Evolutionary conservation across 2,329 filamentous ascomycete species (phyloP).

Genomic region (Teratosphaeria epicoccoides): DNA sequence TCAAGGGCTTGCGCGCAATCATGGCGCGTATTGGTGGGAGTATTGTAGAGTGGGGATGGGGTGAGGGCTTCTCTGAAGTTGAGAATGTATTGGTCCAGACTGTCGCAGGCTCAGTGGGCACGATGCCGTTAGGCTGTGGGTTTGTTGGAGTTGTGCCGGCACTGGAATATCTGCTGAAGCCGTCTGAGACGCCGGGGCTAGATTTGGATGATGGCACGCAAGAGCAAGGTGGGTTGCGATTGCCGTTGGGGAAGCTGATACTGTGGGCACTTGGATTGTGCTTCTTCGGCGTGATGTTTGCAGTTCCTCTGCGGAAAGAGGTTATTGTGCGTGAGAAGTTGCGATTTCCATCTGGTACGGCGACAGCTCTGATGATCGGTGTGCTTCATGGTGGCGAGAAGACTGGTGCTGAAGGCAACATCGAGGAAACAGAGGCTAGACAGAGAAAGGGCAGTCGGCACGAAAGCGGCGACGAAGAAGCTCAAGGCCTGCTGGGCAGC

Average conservation of each 20-base stretch:
- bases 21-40: constrained; percentile 44
- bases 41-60: constrained; percentile 15
- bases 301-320: constrained; percentile 78
- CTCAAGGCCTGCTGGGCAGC: constrained; percentile 25
- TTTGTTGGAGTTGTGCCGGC: constrained; percentile 93
- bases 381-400: constrained; percentile 62
- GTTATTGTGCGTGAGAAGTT: constrained; percentile 88
- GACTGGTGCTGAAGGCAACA: constrained; percentile 26
- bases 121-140: constrained; percentile 91
- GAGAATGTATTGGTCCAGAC: constrained; percentile 97
- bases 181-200: constrained; percentile 48
- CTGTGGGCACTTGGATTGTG: constrained; percentile 88
- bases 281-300: constrained; percentile 95
- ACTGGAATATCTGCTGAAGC: constrained; percentile 70
- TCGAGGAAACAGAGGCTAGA: constrained; percentile 23
- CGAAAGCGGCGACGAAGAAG: constrained; percentile 16
- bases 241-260: constrained; percentile 61
- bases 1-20: constrained; percentile 64
- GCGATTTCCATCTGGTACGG: constrained; percentile 90
- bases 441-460: constrained; percentile 14
- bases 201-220: constrained; percentile 1
- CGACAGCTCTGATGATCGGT: constrained; percentile 84
- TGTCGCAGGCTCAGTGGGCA: constrained; percentile 87
- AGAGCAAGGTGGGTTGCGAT: constrained; percentile 18
- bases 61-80: constrained; percentile 71